Conservation (phyloP, 2,329 filamentous ascomycete genomes). For the Fusarium sp. region DNA sequence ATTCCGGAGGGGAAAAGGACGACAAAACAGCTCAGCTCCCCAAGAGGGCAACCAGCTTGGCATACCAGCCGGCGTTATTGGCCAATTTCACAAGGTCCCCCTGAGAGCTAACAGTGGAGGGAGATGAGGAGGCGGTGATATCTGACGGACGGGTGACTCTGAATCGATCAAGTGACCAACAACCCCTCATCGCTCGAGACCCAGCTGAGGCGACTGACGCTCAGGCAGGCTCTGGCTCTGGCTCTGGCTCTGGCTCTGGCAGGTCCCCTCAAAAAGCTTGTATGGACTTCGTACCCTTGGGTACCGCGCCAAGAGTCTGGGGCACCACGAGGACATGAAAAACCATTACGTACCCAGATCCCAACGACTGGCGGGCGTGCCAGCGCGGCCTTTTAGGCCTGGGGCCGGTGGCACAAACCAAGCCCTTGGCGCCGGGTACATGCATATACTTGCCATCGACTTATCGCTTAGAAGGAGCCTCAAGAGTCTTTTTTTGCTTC, state of each 20-base stretch:
- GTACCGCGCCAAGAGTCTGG: conserved; percentile 39
- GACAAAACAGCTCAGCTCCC: neutral
- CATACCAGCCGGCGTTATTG: conserved; percentile 3
- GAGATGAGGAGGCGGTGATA: conserved; percentile 2
- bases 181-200: conserved; percentile 1
- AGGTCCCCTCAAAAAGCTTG: conserved; percentile 29
- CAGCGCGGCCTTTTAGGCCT: conserved; percentile 13
- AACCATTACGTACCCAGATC: conserved; percentile 34
- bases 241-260: too few relatives aligned
- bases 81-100: neutral
- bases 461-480: conserved; percentile 27
- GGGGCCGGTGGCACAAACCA: conserved; percentile 28
- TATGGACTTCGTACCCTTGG: conserved; percentile 29
- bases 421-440: conserved; percentile 27
- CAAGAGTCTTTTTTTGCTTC: neutral
- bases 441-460: conserved; percentile 31
- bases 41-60: neutral
- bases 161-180: conserved; percentile 8
- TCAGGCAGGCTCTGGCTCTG: neutral
- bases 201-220: neutral
- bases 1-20: neutral
- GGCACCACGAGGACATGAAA: conserved; percentile 37
- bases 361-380: conserved; percentile 24
- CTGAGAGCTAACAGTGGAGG: neutral
- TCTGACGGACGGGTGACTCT: conserved; percentile 11